Base-by-base conservation (phyloP, 2,329 filamentous ascomycete species). In the Ploettnerulaceae sp. region DNA sequence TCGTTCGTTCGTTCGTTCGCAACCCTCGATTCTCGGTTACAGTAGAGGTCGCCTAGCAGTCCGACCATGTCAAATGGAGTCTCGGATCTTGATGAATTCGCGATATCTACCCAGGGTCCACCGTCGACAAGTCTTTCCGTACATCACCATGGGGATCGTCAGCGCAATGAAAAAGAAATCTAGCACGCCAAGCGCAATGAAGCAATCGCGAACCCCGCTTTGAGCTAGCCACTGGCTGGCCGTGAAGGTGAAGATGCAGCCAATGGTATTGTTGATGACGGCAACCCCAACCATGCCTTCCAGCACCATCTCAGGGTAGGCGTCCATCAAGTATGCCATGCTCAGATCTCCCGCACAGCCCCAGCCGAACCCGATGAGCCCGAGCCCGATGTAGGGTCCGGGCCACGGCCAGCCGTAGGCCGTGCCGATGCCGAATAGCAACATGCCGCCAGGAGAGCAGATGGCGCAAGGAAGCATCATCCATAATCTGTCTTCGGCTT, bases 281-380 rank as follows among this genome's bases (percentile, higher is more conserved):
- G 73, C 69, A 1, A 78, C 75, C 5, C 75, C 74, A 1, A 77
- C 75, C 75, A 78, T 78, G 21, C 75, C 75, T 54, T 78, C 75
- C 2, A 78, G 62, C 5, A 78, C 70, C 69, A 76, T 76, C 25
- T 76, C 74, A 1, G 74, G 74, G 48, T 78, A 78, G 3, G 71
- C 71, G 48, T 78, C 75, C 54, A 74, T 74, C 4, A 77, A 63
- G 49, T 78, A 78, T 0, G 75, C 72, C 66, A 76, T 70, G 44
- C 70, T 68, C 47, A 80, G 58, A 60, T 79, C 76, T 5, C 76
- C 76, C 2, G 74, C 74, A 40, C 75, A 79, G 6, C 76, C 76
- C 61, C 75, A 79, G 2, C 76, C 76, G 45, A 80, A 79, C 4
- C 76, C 76, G 21, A 78, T 78, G 53, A 79, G 71, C 3, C 72